Evolutionary conservation across 352 stramenopile species (phyloP), one percentile per base, ranked within the genome.

Genomic region (Phytophthora cactorum): DNA sequence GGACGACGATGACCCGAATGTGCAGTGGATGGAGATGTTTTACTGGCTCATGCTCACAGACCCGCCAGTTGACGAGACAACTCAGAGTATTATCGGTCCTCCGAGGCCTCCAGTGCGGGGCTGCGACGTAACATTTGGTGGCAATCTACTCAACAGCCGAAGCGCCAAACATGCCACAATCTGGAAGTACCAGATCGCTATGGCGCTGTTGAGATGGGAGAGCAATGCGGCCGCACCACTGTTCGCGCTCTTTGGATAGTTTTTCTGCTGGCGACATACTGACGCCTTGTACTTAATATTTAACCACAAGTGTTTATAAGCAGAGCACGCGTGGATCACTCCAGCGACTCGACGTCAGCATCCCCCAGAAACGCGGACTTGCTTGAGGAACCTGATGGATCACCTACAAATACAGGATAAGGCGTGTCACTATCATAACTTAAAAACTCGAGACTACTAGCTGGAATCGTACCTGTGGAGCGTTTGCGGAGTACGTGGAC

Each of bases 121-220:
- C 6, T 89, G 82, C 52, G 80, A 91, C 59, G 80, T 91, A 56
- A 88, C 76, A 25, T 93, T 88, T 66, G 85, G 85, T 25, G 85
- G 85, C 39, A 91, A 90, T 27, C 38, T 93, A 34, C 75, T 93
- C 28, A 86, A 88, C 59, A 68, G 82, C 41, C 70, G 73, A 46
- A 91, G 83, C 51, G 67, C 77, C 12, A 74, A 89, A 58, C 81
- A 92, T 51, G 85, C 85, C 10, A 83, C 74, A 6, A 78, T 79
- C 14, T 93, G 85, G 85, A 93, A 91, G 65, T 93, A 93, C 69
- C 81, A 93, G 70, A 91, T 93, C 64, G 83, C 83, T 12, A 91
- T 93, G 79, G 78, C 85, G 34, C 66, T 91, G 31, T 63, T 93
- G 59, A 72, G 85, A 17, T 93, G 85, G 85, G 85, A 93, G 64